Evolutionary conservation across 345 rosid species (phyloP).

Genomic region (Diplotaxis tenuifolia): DNA sequence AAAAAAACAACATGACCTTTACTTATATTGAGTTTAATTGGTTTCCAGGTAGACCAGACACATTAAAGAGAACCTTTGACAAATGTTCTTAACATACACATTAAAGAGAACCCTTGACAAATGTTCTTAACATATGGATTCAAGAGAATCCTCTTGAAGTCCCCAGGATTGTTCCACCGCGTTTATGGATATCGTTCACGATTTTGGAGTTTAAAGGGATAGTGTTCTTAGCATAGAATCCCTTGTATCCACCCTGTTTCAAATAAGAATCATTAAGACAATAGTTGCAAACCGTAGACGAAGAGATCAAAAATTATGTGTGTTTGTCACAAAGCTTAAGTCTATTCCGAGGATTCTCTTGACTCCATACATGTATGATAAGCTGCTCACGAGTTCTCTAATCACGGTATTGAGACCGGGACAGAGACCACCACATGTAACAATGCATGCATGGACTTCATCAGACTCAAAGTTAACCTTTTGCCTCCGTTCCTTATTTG

Average conservation of each 20-base stretch:
- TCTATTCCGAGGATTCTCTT: conserved; percentile 72
- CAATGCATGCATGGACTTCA: conserved; percentile 84
- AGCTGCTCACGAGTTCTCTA: conserved; percentile 74
- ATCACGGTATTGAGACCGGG: conserved; percentile 90
- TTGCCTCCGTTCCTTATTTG: neutral
- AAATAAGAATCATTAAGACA: neutral
- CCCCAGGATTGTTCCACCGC: conserved; percentile 85
- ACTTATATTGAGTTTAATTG: too few relatives aligned
- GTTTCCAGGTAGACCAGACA: too few relatives aligned
- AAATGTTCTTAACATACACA: too few relatives aligned
- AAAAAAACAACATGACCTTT: too few relatives aligned
- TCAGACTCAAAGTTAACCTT: conserved; percentile 66
- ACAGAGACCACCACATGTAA: conserved; percentile 93
- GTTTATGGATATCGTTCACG: conserved; percentile 86
- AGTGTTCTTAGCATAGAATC: conserved; percentile 80
- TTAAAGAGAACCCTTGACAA: too few relatives aligned
- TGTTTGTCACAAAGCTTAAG: conserved; percentile 53
- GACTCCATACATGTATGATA: conserved; percentile 79
- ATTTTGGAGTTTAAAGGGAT: conserved; percentile 58
- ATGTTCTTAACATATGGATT: too few relatives aligned
- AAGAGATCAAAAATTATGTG: neutral
- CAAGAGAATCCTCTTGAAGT: conserved; percentile 96
- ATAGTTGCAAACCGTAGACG: neutral
- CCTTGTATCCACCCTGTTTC: conserved; percentile 87
- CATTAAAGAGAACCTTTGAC: too few relatives aligned